Conservation (phyloP, 164 flowering plant genomes). For the Piper betle region DNA sequence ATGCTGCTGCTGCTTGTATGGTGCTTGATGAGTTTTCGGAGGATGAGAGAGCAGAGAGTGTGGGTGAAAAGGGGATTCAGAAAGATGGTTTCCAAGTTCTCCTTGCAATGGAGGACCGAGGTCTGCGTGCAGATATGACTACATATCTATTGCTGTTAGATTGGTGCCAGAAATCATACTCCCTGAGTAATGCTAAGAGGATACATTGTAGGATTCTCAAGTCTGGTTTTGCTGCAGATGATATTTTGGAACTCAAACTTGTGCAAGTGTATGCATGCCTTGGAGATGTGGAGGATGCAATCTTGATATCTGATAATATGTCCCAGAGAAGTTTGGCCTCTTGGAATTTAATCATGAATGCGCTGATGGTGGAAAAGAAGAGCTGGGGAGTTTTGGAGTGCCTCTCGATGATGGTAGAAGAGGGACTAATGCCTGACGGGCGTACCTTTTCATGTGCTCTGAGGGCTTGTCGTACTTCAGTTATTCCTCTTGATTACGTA, state of each 20-base stretch:
- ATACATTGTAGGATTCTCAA: constrained; percentile 18
- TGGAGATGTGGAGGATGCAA: constrained; percentile 10
- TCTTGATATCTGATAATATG: constrained; percentile 11
- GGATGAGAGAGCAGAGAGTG: constrained; percentile 7
- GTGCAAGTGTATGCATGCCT: constrained; percentile 6
- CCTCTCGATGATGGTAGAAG: constrained; percentile 10
- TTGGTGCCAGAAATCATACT: constrained; percentile 9
- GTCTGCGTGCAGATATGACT: constrained; percentile 11
- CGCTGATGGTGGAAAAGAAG: constrained; percentile 4
- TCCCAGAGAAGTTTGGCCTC: constrained; percentile 7
- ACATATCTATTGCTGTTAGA: constrained; percentile 17
- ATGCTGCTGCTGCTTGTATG: constrained; percentile 5
- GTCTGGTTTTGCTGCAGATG: constrained; percentile 12
- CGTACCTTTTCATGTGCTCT: constrained; percentile 11
- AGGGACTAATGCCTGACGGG: constrained; percentile 2
- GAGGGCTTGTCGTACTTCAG: constrained; percentile 13
- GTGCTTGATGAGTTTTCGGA: constrained; percentile 9
- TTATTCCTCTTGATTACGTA: constrained; percentile 2
- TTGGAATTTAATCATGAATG: constrained; percentile 10
- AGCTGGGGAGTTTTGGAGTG: constrained; percentile 2
- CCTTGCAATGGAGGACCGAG: constrained; percentile 15
- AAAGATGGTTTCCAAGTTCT: constrained; percentile 14
- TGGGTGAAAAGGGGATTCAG: not conserved
- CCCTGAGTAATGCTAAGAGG: constrained; percentile 10
- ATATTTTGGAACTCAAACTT: constrained; percentile 7